Base-by-base conservation (phyloP, 2,329 filamentous ascomycete genomes). In the Pseudogymnoascus sp. region DNA sequence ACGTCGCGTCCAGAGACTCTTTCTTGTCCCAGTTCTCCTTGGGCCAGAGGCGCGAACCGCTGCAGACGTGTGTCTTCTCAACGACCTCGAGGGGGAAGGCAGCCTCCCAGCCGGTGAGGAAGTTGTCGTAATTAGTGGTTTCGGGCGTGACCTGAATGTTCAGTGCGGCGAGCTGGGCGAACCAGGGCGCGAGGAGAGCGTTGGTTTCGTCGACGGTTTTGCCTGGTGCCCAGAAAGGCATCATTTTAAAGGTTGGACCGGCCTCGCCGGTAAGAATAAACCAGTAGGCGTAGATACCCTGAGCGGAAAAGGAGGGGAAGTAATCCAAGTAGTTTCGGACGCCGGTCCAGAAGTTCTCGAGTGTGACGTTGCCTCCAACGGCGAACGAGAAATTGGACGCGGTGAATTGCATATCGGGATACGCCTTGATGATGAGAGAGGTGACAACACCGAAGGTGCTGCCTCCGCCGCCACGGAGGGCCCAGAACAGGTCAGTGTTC, bases 401-500 rank as follows among this genome's bases (percentile, higher is more conserved):
- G 3, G 71, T 66, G 1, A 75, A 74, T 0, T 72, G 72, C 0
- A 71, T 69, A 2, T 78, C 79, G 0, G 79, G 76, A 67, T 84
- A 76, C 0, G 81, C 80, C 64, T 81, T 80, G 10, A 83, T 70
- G 0, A 83, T 86, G 40, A 87, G 74, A 0, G 82, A 84, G 1
- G 79, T 79, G 22, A 86, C 77, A 1, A 87, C 77, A 0, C 82
- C 85, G 68, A 84, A 89, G 0, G 83, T 87, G 16, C 80, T 81
- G 3, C 82, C 83, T 6, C 84, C 84, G 4, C 83, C 79, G 4
- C 85, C 84, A 62, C 82, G 75, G 63, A 87, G 76, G 0, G 85
- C 86, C 85, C 85, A 89, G 71, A 86, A 88, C 0, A 89, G 73
- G 60, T 88, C 84, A 0, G 74, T 64, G 62, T 87, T 78, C 40